Percentiles rank a stretch among this genome's conserved stretches.
These are phyloP conservation scores for Neurospora discreta DNA, from an alignment of 495 filamentous ascomycete species.

Conservation along the genomic window DNA sequence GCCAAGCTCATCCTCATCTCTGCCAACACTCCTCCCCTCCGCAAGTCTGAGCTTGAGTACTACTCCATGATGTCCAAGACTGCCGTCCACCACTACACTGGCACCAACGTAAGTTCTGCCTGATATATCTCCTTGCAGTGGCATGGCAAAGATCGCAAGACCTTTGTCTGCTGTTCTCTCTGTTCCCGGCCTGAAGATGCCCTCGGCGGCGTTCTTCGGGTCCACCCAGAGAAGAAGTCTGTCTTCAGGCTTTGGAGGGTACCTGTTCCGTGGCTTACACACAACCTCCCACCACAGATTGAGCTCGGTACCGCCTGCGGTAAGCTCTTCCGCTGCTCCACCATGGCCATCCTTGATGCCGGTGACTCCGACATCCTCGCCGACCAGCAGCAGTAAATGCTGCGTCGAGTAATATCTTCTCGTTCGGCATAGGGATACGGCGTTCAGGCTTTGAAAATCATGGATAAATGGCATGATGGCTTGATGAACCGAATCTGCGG, in stretches of 20 bases:
- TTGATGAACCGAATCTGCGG: slow-evolving; percentile 8
- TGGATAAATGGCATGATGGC: slow-evolving; percentile 12
- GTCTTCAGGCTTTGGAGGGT: slow-evolving; percentile 74
- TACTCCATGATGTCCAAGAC: slow-evolving; percentile 91
- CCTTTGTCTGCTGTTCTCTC: slow-evolving; percentile 3
- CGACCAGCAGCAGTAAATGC: slow-evolving; percentile 48
- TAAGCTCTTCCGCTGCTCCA: slow-evolving; percentile 58
- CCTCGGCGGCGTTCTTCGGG: slow-evolving; percentile 15
- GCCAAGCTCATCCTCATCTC: slow-evolving; percentile 63
- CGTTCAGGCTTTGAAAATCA: slow-evolving; percentile 27
- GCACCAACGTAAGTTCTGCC: slow-evolving; percentile 79
- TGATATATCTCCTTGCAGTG: slow-evolving; percentile 8
- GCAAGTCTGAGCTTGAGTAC: slow-evolving; percentile 89
- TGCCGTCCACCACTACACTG: slow-evolving; percentile 89
- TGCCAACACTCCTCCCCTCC: slow-evolving; percentile 89
- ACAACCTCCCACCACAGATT: slow-evolving; percentile 48
- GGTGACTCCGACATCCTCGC: slow-evolving; percentile 96
- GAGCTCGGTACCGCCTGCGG: slow-evolving; percentile 76
- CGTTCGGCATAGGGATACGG: slow-evolving; percentile 20
- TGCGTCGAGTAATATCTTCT: slow-evolving; percentile 9
- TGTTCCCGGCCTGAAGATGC: slow-evolving; percentile 5
- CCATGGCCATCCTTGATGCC: slow-evolving; percentile 90
- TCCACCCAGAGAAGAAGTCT: slow-evolving; percentile 72
- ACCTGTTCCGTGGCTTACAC: slow-evolving; percentile 40
- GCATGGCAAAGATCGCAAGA: neutral